Base-by-base conservation (phyloP, 306 rosid genomes). In the Carpinus viminea region DNA sequence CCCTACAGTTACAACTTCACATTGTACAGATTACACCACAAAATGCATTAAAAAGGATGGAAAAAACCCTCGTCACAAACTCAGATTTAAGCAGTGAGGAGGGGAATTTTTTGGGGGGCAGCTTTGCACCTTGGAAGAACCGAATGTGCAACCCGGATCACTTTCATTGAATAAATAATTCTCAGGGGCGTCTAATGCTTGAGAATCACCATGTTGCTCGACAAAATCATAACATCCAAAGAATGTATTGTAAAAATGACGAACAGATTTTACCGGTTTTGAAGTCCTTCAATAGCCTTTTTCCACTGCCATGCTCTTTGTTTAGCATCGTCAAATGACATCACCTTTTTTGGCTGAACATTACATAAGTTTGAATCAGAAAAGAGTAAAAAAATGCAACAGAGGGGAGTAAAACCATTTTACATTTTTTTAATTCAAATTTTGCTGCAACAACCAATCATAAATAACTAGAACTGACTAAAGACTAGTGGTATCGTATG, bases 221-320 rank as follows among this genome's bases (percentile, higher is more conserved):
- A 61, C 85, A 87, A 71, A 74, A 80, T 73, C 68, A 80, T 75
- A 74, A 68, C 60, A 74, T 80, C 73, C 74, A 76, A 87, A 85
- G 83, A 90, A 81, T 84, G 62, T 71, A 78, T 78, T 36, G 79
- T 79, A 83, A 72, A 79, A 79, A 86, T 74, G 79, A 66, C 10
- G 46, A 73, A 81, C 50, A 54, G 51, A 76, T 82, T 74, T 93
- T 96, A 96, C 90, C 91, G 87, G 81, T 91, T 96, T 82, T 96
- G 98, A 89, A 96, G 98, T 76, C 87, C 99, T 85, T 96, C 99
- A 6, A 96, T 96, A 12, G 98, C 96, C 88, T 93, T 96, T 89
- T 96, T 96, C 99, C 98, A 96, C 68, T 90, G 96, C 86, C 86
- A 86, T 5, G 98, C 97, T 85, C 97, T 89, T 85, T 93, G 99